Percentiles rank a stretch among this genome's conserved stretches.
These are phyloP conservation scores for Yamadazyma blattariae DNA, from an alignment of 1,139 yeast genomes.

Conservation along the genomic window DNA sequence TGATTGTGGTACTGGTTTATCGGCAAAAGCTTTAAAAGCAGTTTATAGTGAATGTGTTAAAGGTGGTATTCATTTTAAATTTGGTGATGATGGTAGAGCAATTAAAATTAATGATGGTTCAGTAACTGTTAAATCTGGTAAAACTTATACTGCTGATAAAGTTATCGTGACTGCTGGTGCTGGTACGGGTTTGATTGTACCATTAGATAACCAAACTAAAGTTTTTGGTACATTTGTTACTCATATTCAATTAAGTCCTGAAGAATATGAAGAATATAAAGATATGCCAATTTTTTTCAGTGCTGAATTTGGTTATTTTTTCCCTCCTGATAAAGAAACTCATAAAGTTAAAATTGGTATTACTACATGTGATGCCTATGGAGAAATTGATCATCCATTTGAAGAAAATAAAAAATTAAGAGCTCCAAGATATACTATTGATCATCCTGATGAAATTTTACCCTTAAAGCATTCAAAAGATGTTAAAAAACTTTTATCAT, in stretches of 20 bases:
- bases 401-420: slow-evolving; percentile 18
- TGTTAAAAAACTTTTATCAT: slow-evolving; percentile 9
- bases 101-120: slow-evolving; percentile 10
- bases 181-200: slow-evolving; percentile 25
- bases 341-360: slow-evolving; percentile 36
- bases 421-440: slow-evolving; percentile 34
- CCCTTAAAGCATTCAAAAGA: slow-evolving; percentile 21
- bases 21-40: slow-evolving; percentile 23
- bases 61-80: slow-evolving; percentile 25
- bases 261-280: slow-evolving; percentile 26
- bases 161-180: slow-evolving; percentile 34
- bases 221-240: slow-evolving; percentile 36
- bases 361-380: slow-evolving; percentile 34
- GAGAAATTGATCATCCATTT: slow-evolving; percentile 25
- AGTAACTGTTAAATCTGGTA: slow-evolving; percentile 20
- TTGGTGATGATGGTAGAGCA: slow-evolving; percentile 21
- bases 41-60: slow-evolving; percentile 17
- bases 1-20: slow-evolving; percentile 31
- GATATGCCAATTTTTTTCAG: slow-evolving; percentile 34
- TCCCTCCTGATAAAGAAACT: slow-evolving; percentile 31
- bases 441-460: slow-evolving; percentile 30
- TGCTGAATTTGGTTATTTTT: slow-evolving; percentile 46
- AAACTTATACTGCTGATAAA: slow-evolving; percentile 19
- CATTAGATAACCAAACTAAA: slow-evolving; percentile 27
- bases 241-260: slow-evolving; percentile 25